Evolutionary conservation across 805 yeast genomes (phyloP).

Genomic region (Wickerhamiella qilinensis): DNA sequence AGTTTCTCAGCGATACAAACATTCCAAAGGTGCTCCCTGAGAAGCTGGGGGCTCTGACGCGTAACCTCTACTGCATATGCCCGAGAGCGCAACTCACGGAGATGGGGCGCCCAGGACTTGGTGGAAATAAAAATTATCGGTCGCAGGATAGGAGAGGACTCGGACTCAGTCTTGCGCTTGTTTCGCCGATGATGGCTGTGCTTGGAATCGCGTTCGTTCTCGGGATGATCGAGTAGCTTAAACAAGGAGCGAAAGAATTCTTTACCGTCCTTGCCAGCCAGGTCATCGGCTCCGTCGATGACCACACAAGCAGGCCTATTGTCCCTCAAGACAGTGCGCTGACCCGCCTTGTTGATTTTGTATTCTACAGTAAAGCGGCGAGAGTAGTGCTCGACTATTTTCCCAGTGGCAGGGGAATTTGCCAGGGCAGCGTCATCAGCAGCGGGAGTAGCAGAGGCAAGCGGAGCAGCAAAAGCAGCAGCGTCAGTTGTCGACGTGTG

Average conservation of each 20-base stretch:
- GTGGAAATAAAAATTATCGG: slow-evolving; percentile 3
- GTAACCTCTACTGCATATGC: background rate
- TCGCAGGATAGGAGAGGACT: background rate
- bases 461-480: background rate
- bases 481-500: background rate
- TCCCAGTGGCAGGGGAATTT: too few species aligned
- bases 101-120: background rate
- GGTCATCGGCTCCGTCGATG: slow-evolving; percentile 4
- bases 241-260: background rate
- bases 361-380: background rate
- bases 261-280: slow-evolving; percentile 1
- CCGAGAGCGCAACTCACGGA: background rate
- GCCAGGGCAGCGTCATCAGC: too few species aligned
- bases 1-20: background rate
- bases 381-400: background rate
- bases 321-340: slow-evolving; percentile 1
- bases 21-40: background rate
- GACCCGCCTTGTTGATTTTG: background rate
- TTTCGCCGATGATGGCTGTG: background rate
- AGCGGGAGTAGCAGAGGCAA: too few species aligned
- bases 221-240: background rate
- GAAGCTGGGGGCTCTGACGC: background rate
- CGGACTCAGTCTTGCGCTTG: background rate
- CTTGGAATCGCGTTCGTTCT: too few species aligned
- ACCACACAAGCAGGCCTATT: slow-evolving; percentile 4